phyloP scores from a whole-genome alignment of 176 grass and related monocot genomes.

The Juncus inflexus region DNA sequence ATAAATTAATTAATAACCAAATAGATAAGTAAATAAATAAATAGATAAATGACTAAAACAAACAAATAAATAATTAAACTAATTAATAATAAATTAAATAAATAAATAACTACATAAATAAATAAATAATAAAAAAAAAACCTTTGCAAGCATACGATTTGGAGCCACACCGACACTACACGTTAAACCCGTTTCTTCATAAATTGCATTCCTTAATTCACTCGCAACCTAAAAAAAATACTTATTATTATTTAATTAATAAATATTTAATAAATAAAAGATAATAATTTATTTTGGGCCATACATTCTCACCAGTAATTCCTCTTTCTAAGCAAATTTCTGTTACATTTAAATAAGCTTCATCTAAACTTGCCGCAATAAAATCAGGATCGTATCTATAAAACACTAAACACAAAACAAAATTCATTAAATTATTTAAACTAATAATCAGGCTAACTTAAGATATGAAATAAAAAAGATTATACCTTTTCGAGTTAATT shows the following conservation, averaged over 20 bases:
- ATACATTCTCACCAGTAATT: conserved; percentile 70
- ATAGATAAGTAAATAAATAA: no score
- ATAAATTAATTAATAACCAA: no score
- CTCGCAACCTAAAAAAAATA: conserved; percentile 56
- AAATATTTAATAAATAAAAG: conserved; percentile 1
- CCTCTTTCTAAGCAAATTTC: conserved; percentile 53
- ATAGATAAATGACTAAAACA: no score
- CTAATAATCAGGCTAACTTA: conserved; percentile 5
- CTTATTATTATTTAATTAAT: conserved; percentile 18
- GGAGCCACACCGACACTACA: conserved; percentile 88
- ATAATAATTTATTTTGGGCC: not conserved
- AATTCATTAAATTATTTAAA: not conserved
- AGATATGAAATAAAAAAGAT: no score
- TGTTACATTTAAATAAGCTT: conserved; percentile 82
- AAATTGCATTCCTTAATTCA: conserved; percentile 70
- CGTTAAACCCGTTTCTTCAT: conserved; percentile 84
- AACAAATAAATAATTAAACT: not conserved
- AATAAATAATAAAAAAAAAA: conserved; percentile 25
- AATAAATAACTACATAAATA: not conserved
- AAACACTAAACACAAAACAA: conserved; percentile 46
- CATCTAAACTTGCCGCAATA: conserved; percentile 85
- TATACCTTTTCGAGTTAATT: conserved; percentile 87
- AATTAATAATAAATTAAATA: no score
- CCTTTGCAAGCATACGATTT: conserved; percentile 93
- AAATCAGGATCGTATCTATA: conserved; percentile 74